Evolutionary conservation across 148 eudicot species (phyloP), one percentile per base, ranked within the genome.

Genomic region (Cornus florida): DNA sequence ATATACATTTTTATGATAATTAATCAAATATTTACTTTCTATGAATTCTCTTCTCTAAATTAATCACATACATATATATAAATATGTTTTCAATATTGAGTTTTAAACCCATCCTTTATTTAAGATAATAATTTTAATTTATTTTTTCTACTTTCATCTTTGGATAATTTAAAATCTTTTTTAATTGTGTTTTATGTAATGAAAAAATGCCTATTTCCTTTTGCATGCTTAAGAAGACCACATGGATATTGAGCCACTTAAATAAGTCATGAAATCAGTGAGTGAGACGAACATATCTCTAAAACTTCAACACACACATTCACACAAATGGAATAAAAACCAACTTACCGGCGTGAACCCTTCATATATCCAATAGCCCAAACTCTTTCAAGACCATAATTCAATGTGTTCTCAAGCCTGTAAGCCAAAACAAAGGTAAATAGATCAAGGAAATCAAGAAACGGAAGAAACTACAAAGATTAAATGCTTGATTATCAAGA

Each of bases 361-460:
- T 86, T 92, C 88, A 90, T 87, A 85, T 85, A 89, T 46, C 92
- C 97, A 74, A 90, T 75, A 62, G 92, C 90, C 97, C 93, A 90
- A 74, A 90, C 97, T 86, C 93, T 87, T 88, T 92, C 93, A 74
- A 92, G 88, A 48, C 97, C 92, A 83, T 90, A 92, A 72, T 90
- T 92, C 68, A 89, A 85, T 56, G 96, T 92, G 84, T 92, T 92
- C 78, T 92, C 93, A 50, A 92, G 92, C 76, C 96, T 90, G 96
- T 85, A 81, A 80, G 4, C 69, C n/a, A 38, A 35, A 46, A 50
- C 16, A 68, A 73, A 8, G 39, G 43, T 57, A 66, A 68, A 72
- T 75, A 22, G 41, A 68, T 24, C 23, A 7, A 3, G 65, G 53
- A 16, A 19, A 57, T 62, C 24, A 62, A 7, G 9, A 67, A 9